Percentiles rank a stretch among this genome's conserved stretches.
phyloP scores from a whole-genome alignment of 139 green algal species.

The Chlorella ohadii region DNA sequence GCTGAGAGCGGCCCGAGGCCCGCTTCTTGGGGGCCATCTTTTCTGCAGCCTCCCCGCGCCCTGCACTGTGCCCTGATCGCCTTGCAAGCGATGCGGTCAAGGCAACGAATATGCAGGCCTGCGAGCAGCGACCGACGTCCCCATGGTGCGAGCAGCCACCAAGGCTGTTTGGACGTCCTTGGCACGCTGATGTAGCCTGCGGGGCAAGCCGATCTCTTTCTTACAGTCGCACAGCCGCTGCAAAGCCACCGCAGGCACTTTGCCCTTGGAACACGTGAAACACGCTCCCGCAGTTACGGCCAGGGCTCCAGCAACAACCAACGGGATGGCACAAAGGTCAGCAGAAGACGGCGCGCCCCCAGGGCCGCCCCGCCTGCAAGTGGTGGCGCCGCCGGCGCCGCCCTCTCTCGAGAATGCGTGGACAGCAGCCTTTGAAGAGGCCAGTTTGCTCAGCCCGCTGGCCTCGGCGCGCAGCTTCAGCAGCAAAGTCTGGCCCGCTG shows the following conservation, averaged over 20 bases:
- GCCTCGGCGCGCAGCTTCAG: conserved; percentile 2
- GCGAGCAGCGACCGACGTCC: too few relatives aligned
- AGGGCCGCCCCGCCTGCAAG: background rate
- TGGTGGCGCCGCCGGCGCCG: background rate
- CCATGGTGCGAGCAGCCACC: background rate
- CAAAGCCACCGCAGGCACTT: background rate
- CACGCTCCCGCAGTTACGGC: background rate
- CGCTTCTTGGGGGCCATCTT: background rate
- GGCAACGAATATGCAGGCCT: background rate
- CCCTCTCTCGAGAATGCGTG: background rate
- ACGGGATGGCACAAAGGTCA: background rate
- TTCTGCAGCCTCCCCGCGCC: too few relatives aligned
- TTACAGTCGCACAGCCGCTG: background rate
- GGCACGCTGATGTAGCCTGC: background rate
- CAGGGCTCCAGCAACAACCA: background rate
- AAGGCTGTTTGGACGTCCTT: too few relatives aligned
- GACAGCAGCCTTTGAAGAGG: background rate
- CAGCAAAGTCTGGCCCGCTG: too few relatives aligned
- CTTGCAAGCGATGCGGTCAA: background rate
- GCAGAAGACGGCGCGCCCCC: background rate
- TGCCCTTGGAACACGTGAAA: background rate
- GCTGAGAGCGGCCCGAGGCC: background rate
- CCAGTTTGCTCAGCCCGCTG: background rate
- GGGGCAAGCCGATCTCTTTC: background rate
- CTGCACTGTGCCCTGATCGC: background rate